Base-by-base conservation (phyloP, 805 yeast species). In the Ogataea saltuana region DNA sequence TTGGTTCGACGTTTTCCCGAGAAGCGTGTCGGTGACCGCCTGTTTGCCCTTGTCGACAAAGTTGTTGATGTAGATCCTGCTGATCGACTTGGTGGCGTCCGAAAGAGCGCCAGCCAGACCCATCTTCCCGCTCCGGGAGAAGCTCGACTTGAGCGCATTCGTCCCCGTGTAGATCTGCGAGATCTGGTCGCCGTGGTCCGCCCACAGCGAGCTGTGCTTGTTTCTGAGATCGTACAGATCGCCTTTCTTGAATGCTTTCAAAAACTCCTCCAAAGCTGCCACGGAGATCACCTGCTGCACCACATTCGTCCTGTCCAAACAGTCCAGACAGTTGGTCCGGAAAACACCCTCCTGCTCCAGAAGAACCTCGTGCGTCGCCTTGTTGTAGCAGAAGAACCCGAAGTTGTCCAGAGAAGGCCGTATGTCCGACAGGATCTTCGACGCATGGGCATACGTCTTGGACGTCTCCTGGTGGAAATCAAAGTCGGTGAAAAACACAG, bases 161-260 rank as follows among this genome's bases (percentile, higher is more conserved):
- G 99, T 93, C 21, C 99, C 98, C 0, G 99, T 91, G 65, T 93
- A 93, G 13, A 93, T 91, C 61, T 88, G 95, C 2, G 97, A 88
- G 4, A 93, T 82, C 52, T 88, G 96, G 64, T 93, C 99, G 44
- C 99, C 99, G 63, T 93, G 93, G 63, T 93, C 97, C 1, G 99
- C 99, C 99, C 99, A 93, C 15, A 93, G 68, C 6, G 86, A 77
- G 53, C 90, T 87, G 52, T 90, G 96, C 42, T 82, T 83, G n/a
- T 71, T 65, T 60, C 81, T 74, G 19, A 87, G 67, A 15, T 82
- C 91, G 18, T 76, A 46, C 16, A 33, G 27, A 32, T 51, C 55
- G 4, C 63, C 52, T 8, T 57, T 49, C 29, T 66, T 54, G 37
- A 70, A 51, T 23, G 65, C 64, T 38, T 69, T 69, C 22, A 78